These are phyloP conservation scores for Lactarius psammicola DNA, from an alignment of 768 basidiomycete genomes.

Conservation along the genomic window DNA sequence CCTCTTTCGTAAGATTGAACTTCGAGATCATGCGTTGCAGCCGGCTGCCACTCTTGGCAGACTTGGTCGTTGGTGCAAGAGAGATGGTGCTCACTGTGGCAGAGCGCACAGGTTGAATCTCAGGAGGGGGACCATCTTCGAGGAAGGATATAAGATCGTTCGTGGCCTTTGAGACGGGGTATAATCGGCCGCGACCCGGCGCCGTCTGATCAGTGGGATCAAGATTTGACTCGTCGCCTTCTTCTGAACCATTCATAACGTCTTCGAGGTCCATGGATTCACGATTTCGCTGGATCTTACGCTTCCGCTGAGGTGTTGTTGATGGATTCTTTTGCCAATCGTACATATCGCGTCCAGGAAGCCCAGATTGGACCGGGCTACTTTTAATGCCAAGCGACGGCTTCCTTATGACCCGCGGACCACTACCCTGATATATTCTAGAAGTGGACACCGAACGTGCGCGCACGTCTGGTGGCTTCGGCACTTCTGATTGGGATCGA, in stretches of 20 bases:
- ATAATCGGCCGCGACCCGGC: constrained; percentile 17
- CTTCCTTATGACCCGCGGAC: constrained; percentile 13
- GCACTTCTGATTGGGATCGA: constrained; percentile 5
- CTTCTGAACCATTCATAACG: constrained; percentile 67
- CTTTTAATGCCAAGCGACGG: constrained; percentile 14
- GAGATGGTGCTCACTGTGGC: constrained; percentile 23
- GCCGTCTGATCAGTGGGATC: constrained; percentile 16
- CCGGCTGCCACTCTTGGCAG: constrained; percentile 48
- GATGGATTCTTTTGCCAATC: constrained; percentile 11
- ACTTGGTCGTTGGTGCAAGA: constrained; percentile 29
- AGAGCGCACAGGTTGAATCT: constrained; percentile 29
- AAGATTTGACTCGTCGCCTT: constrained; percentile 43
- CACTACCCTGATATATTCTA: constrained; percentile 19
- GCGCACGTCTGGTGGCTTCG: constrained; percentile 20
- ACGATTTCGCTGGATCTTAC: constrained; percentile 52
- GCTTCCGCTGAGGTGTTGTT: constrained; percentile 49
- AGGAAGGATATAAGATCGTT: constrained; percentile 58
- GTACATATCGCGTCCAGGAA: constrained; percentile 14
- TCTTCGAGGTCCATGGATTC: constrained; percentile 78
- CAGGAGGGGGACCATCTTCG: constrained; percentile 54
- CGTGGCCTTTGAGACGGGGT: constrained; percentile 44
- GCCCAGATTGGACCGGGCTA: constrained; percentile 11
- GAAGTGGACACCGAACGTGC: constrained; percentile 32
- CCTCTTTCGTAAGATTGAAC: constrained; percentile 44
- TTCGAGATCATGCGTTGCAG: constrained; percentile 84